phyloP scores from a whole-genome alignment of 805 yeast genomes.

The Candida caryicola region DNA sequence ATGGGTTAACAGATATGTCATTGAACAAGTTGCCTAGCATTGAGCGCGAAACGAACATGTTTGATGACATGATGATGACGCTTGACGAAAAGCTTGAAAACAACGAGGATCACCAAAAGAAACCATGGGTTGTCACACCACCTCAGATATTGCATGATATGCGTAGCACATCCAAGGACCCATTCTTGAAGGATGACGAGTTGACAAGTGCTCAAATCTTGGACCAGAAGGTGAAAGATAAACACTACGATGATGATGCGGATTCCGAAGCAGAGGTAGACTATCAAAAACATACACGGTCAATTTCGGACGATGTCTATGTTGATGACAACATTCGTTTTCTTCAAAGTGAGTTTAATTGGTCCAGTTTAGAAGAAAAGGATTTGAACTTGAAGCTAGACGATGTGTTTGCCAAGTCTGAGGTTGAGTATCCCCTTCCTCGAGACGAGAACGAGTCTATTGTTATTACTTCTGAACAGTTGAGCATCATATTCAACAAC shows the following conservation, averaged over 20 bases:
- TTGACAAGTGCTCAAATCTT: slow-evolving; percentile 39
- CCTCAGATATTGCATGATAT: not conserved
- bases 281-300: slow-evolving; percentile 5
- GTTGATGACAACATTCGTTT: slow-evolving; percentile 31
- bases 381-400: slow-evolving; percentile 5
- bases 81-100: slow-evolving; percentile 21
- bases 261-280: slow-evolving; percentile 1
- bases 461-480: slow-evolving; percentile 24
- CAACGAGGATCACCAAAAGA: not conserved
- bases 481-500: slow-evolving; percentile 22
- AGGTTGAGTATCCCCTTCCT: slow-evolving; percentile 3
- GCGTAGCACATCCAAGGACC: slow-evolving; percentile 13
- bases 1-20: not conserved
- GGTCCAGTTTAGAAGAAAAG: slow-evolving; percentile 14
- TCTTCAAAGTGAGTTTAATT: slow-evolving; percentile 26
- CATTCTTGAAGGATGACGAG: slow-evolving; percentile 41
- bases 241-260: slow-evolving; percentile 8
- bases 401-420: not conserved
- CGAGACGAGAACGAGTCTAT: slow-evolving; percentile 14
- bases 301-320: slow-evolving; percentile 23
- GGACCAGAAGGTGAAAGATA: slow-evolving; percentile 37
- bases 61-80: slow-evolving; percentile 26
- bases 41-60: slow-evolving; percentile 26
- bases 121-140: not conserved
- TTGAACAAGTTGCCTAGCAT: slow-evolving; percentile 21